Evolutionary conservation across 306 rosid species (phyloP).

Genomic region (Medicago truncatula): DNA sequence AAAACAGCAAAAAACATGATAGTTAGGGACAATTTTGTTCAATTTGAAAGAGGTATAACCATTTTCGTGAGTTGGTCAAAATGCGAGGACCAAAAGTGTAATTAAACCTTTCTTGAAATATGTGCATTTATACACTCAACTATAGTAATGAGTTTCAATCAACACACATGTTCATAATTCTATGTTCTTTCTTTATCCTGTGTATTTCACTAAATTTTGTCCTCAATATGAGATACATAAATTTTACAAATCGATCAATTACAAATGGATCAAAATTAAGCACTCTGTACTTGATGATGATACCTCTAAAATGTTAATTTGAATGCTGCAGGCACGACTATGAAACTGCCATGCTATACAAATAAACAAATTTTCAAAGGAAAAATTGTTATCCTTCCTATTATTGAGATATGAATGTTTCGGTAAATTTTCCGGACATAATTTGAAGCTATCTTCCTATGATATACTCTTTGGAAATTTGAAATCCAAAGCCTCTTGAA

Average conservation of each 20-base stretch:
- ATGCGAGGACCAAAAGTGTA: too few relatives aligned
- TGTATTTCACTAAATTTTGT: constrained; percentile 5
- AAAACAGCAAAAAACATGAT: too few relatives aligned
- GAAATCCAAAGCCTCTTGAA: constrained; percentile 46
- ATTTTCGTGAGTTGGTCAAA: too few relatives aligned
- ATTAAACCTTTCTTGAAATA: not conserved
- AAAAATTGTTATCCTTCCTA: constrained; percentile 50
- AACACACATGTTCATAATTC: not conserved
- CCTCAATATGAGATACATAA: constrained; percentile 36
- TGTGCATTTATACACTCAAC: not conserved
- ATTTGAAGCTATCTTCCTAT: constrained; percentile 46
- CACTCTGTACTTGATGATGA: constrained; percentile 41
- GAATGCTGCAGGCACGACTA: constrained; percentile 42
- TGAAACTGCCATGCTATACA: constrained; percentile 54
- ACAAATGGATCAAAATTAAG: constrained; percentile 47
- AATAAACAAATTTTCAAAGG: constrained; percentile 36
- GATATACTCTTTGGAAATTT: constrained; percentile 45
- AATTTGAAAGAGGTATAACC: too few relatives aligned
- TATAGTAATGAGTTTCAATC: constrained; percentile 6
- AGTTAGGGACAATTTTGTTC: too few relatives aligned
- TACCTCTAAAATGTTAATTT: constrained; percentile 33
- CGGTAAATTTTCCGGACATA: constrained; percentile 36
- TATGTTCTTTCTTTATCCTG: constrained; percentile 9
- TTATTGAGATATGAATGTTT: constrained; percentile 51
- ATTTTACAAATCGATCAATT: constrained; percentile 49